Percentiles rank a stretch among this genome's conserved stretches.
Conservation (phyloP, 108 stramenopile genomes). For the Cyclotella atomus region DNA sequence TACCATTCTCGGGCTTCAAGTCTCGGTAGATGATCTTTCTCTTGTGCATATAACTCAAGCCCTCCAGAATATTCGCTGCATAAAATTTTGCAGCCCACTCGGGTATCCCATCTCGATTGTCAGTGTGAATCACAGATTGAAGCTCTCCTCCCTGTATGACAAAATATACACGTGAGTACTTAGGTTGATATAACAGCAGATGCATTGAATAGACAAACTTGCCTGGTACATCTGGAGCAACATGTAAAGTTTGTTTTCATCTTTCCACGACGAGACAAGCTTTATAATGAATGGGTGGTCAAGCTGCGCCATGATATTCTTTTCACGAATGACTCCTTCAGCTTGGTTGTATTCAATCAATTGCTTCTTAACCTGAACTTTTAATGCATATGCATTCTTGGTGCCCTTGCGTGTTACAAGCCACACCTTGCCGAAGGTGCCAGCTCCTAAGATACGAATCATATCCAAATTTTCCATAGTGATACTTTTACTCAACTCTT, state of each 20-base stretch:
- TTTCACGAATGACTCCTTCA: slow-evolving; percentile 75
- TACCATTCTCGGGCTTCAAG: slow-evolving; percentile 97
- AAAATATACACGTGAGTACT: not conserved
- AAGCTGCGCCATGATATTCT: slow-evolving; percentile 82
- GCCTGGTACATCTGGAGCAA: slow-evolving; percentile 83
- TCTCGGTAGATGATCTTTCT: slow-evolving; percentile 94
- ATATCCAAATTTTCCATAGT: slow-evolving; percentile 50
- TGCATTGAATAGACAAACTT: too few relatives aligned
- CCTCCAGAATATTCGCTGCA: slow-evolving; percentile 76
- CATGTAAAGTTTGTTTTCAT: slow-evolving; percentile 84
- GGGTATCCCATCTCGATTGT: slow-evolving; percentile 63
- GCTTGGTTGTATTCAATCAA: slow-evolving; percentile 87
- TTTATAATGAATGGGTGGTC: slow-evolving; percentile 95
- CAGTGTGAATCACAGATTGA: slow-evolving; percentile 79
- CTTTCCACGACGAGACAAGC: slow-evolving; percentile 84
- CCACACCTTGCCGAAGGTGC: slow-evolving; percentile 96
- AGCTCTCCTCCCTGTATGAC: slow-evolving; percentile 67
- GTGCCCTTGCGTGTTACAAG: slow-evolving; percentile 66
- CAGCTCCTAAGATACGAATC: slow-evolving; percentile 83
- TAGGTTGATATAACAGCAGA: not conserved
- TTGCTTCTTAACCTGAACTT: slow-evolving; percentile 86
- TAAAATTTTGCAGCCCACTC: slow-evolving; percentile 73
- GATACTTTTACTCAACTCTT: slow-evolving; percentile 31
- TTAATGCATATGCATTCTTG: slow-evolving; percentile 78
- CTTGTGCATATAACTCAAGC: slow-evolving; percentile 67